Percentiles rank a stretch among this genome's conserved stretches.
These are phyloP conservation scores for Leishmania guyanensis DNA, from an alignment of 208 protist species.

Conservation along the genomic window DNA sequence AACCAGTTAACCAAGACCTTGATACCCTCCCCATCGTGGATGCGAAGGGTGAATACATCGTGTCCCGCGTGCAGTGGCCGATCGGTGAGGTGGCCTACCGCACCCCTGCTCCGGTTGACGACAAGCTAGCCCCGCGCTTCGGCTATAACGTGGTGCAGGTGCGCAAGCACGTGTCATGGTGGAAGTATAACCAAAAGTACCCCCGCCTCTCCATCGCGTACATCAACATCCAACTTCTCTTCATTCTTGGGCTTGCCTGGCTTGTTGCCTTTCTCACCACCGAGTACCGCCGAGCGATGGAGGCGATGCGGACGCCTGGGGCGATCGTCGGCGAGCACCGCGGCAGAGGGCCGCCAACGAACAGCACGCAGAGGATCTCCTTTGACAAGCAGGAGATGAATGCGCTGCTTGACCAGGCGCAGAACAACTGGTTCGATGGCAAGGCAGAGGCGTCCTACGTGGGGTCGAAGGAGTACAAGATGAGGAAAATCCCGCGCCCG, in stretches of 20 bases:
- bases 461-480: conserved; percentile 86
- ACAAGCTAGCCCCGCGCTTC: conserved; percentile 77
- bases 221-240: conserved; percentile 84
- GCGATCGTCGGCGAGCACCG: conserved; percentile 87
- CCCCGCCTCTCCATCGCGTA: conserved; percentile 81
- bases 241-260: conserved; percentile 79
- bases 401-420: conserved; percentile 66
- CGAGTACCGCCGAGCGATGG: conserved; percentile 65
- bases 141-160: conserved; percentile 90
- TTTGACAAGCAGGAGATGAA: conserved; percentile 73
- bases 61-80: conserved; percentile 83
- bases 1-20: conserved; percentile 45
- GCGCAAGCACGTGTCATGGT: conserved; percentile 88
- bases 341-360: conserved; percentile 60
- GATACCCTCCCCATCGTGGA: conserved; percentile 64
- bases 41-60: conserved; percentile 82
- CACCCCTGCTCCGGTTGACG: conserved; percentile 68
- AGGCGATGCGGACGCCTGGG: conserved; percentile 81
- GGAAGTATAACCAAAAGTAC: conserved; percentile 87
- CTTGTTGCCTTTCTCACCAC: conserved; percentile 72
- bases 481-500: conserved; percentile 84
- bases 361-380: conserved; percentile 66
- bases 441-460: conserved; percentile 81
- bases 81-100: conserved; percentile 83
- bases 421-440: conserved; percentile 84